Base-by-base conservation (phyloP, 371 early-diverging fungal species). In the Rhizopus delemar region DNA sequence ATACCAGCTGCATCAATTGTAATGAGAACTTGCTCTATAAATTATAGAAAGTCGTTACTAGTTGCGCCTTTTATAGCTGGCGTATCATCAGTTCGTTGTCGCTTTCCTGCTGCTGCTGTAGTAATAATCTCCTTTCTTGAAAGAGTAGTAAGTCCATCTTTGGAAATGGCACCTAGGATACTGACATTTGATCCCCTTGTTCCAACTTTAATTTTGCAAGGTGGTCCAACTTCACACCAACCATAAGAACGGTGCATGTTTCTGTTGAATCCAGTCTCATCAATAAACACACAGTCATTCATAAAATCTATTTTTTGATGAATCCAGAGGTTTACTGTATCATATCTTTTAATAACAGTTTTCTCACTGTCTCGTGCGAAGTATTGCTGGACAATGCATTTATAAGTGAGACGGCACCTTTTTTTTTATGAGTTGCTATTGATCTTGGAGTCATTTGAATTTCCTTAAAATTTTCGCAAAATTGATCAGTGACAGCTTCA, bases 181-280 rank as follows among this genome's bases (percentile, higher is more conserved):
- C 41, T 8, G 28, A 55, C 55, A 46, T 46, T 56, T 46, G 56
- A 36, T 35, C 51, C 35, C 51, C 51, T 51, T 53, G 53, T 41
- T 53, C 41, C 41, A 53, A 53, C 41, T 41, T 53, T 53, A 53
- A 53, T 38, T 57, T 57, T 57, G 32, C 28, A 49, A 41, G 39
- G 41, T 31, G 41, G 41, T 50, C 51, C 50, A 39, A 39, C 12
- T 50, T 57, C 49, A 35, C 46, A 48, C 38, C 49, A 48, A 15
- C 38, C 38, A 48, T 49, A 53, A 38, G 36, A 39, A 16, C 39
- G 38, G 22, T 57, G 57, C 22, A 58, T 64, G 34, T 55, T 52
- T n/a, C 39, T 43, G 46, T 64, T 54, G 45, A 64, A 64, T 28
- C 55, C 64, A 39, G 64, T 50, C 34, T 64, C 64, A 51, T 58